Conservation (phyloP, 495 filamentous ascomycete genomes). For the Penicillium salamii region DNA sequence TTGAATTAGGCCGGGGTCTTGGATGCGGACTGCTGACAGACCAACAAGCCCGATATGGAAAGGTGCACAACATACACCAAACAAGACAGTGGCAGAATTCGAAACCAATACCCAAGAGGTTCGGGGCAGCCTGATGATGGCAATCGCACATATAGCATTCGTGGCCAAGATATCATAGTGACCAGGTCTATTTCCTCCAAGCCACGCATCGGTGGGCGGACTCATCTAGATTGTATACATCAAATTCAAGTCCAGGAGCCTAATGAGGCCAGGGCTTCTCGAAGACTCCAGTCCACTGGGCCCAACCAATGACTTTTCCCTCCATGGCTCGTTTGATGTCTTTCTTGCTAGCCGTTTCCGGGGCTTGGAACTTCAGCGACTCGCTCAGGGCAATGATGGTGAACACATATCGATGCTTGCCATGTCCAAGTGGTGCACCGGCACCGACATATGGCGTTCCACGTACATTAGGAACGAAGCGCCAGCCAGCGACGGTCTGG, state of each 20-base stretch:
- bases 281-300: constrained; percentile 47
- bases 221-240: too few species aligned
- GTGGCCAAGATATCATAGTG: too few species aligned
- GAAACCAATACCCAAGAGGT: too few species aligned
- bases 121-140: too few species aligned
- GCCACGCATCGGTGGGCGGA: too few species aligned
- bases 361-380: constrained; percentile 29
- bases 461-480: constrained; percentile 35
- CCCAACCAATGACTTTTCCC: constrained; percentile 51
- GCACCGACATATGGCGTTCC: constrained; percentile 37
- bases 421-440: constrained; percentile 44
- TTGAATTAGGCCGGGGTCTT: too few species aligned
- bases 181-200: background rate
- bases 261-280: constrained; percentile 36
- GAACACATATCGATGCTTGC: constrained; percentile 49
- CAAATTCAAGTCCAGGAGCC: too few species aligned
- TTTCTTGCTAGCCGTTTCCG: constrained; percentile 35
- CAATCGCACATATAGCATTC: too few species aligned
- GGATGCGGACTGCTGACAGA: too few species aligned
- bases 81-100: too few species aligned
- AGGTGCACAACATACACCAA: too few species aligned
- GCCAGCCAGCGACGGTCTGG: constrained; percentile 36
- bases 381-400: constrained; percentile 46
- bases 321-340: constrained; percentile 40
- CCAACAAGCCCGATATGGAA: too few species aligned